These are phyloP conservation scores for Neurospora sp. DNA, from an alignment of 495 filamentous ascomycete genomes.

Conservation along the genomic window DNA sequence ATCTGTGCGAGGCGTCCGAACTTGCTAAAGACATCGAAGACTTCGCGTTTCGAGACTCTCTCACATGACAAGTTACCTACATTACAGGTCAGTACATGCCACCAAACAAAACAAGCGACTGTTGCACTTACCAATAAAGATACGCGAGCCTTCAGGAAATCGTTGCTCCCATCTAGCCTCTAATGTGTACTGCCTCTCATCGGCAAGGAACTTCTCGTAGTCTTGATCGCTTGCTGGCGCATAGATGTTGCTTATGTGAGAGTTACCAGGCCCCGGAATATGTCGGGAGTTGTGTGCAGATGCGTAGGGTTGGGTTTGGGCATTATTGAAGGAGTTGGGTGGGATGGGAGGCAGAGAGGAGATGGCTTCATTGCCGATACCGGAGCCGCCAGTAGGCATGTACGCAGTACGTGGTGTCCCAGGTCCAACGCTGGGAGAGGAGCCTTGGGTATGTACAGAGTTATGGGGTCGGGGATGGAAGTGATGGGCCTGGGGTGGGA, in stretches of 20 bases:
- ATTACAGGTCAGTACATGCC: not conserved
- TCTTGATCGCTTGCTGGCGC: slow-evolving; percentile 40
- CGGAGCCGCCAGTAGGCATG: slow-evolving; percentile 41
- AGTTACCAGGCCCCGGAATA: slow-evolving; percentile 30
- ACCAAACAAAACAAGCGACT: not conserved
- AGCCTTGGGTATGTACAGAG: slow-evolving; percentile 31
- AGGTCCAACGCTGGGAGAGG: slow-evolving; percentile 17
- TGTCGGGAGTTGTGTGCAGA: slow-evolving; percentile 15
- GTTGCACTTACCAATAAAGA: slow-evolving; percentile 76
- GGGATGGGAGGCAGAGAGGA: slow-evolving; percentile 52
- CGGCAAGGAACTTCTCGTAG: slow-evolving; percentile 77
- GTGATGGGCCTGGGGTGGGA: slow-evolving; percentile 41
- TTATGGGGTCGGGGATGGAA: slow-evolving; percentile 12
- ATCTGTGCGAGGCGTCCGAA: slow-evolving; percentile 89
- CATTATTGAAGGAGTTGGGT: slow-evolving; percentile 36
- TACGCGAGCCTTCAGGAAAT: slow-evolving; percentile 73
- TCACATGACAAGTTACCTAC: slow-evolving; percentile 89
- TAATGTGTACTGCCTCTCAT: slow-evolving; percentile 46
- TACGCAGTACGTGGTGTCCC: slow-evolving; percentile 35
- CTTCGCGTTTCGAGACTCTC: slow-evolving; percentile 83
- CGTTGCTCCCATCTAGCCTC: slow-evolving; percentile 62
- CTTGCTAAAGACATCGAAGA: slow-evolving; percentile 79
- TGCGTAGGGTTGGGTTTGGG: slow-evolving; percentile 10
- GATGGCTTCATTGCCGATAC: slow-evolving; percentile 40
- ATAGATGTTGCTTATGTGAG: not conserved